Evolutionary conservation across 2,329 filamentous ascomycete genomes (phyloP), one percentile per base, ranked within the genome.

Genomic region (Daldinia eschscholtzii): DNA sequence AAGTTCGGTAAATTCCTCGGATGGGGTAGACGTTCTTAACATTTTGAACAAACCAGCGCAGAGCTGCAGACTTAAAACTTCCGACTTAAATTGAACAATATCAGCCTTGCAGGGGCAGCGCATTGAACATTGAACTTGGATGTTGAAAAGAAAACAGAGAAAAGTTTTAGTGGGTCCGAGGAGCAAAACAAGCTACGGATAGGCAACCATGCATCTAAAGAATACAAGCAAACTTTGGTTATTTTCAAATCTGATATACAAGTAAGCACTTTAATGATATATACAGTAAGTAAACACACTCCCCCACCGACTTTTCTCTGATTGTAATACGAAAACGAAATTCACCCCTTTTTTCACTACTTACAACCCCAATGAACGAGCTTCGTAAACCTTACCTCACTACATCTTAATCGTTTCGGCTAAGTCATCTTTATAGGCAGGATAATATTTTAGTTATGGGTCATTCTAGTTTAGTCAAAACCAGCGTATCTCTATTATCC

Each of bases 1-100:
- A 1, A 97, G 86, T 62, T 92, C 82, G 13, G 86, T 85, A 76
- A 94, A 97, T 70, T 89, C 91, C 35, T 85, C 85, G 12, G 79
- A 83, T 78, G 76, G 89, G 80, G 75, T 81, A 73, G 76, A 80
- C 67, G 62, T 67, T 37, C 77, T 76, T 23, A 79, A 65, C 81
- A 83, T 83, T 44, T 58, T 73, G 48, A 26, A 26, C 37, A 35
- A 23, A 39, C 18, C 4, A 9, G 13, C 15, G 30, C 48, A 33
- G 28, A 53, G 3, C 26, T 20, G 28, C 28, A 13, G 48, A 53
- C 10, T 13, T 39, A 13, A 13, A 15, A 39, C 4, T 39, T 39
- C 4, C 10, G 13, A 39, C n/a, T 18, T 44, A 26, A 52, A 28
- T 33, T 30, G 56, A 59, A 50, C 61, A 60, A 50, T 37, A 57